phyloP scores from a whole-genome alignment of 768 basidiomycete species.

The Hygrophoropsis aurantiaca region DNA sequence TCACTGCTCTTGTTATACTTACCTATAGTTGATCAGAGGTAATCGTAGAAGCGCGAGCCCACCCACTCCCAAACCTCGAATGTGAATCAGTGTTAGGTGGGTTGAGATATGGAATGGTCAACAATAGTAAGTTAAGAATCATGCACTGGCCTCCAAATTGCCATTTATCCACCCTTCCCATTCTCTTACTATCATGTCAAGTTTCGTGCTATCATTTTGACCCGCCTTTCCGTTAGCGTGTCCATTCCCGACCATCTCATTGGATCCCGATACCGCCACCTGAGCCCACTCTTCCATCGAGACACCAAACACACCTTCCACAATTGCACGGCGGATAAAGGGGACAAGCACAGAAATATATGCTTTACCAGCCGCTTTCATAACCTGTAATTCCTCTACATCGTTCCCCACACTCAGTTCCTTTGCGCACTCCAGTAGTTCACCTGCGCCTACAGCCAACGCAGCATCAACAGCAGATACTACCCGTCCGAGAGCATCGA shows the following conservation, averaged over 20 bases:
- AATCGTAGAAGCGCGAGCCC: too few species aligned
- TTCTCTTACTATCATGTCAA: slow-evolving; percentile 12
- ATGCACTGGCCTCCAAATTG: too few species aligned
- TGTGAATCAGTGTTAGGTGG: too few species aligned
- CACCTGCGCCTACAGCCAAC: slow-evolving; percentile 44
- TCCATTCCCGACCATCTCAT: neutral
- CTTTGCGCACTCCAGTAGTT: slow-evolving; percentile 46
- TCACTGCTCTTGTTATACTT: too few species aligned
- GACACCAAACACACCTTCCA: slow-evolving; percentile 71
- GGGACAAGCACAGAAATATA: slow-evolving; percentile 67
- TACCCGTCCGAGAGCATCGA: slow-evolving; percentile 53
- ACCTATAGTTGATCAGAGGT: too few species aligned
- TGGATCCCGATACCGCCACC: slow-evolving; percentile 26
- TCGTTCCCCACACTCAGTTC: slow-evolving; percentile 34
- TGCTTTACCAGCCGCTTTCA: slow-evolving; percentile 52
- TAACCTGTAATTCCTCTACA: slow-evolving; percentile 32
- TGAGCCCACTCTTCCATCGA: slow-evolving; percentile 5
- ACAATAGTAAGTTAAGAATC: too few species aligned
- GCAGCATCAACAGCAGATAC: slow-evolving; percentile 48
- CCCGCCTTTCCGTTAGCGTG: too few species aligned
- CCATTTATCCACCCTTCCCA: slow-evolving; percentile 31
- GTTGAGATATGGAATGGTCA: too few species aligned
- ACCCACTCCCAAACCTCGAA: too few species aligned
- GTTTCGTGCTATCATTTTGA: too few species aligned
- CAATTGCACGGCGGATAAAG: slow-evolving; percentile 66